Base-by-base conservation (phyloP, 163 green algal species). In the Chlorella variabilis region DNA sequence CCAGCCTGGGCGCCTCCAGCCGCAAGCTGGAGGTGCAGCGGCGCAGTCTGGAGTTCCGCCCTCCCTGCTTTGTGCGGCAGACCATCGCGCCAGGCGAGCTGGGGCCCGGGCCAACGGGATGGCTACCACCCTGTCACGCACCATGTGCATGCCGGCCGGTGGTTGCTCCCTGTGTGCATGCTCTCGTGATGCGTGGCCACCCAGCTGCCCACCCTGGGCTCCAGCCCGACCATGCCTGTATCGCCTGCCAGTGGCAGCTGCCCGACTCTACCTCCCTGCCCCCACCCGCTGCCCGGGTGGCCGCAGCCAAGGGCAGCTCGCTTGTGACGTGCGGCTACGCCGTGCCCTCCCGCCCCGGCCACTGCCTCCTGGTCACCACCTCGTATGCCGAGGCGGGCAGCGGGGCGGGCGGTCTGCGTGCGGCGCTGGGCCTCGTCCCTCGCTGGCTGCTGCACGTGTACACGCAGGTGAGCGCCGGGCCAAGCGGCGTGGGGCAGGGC, bases 41-140 rank as follows among this genome's bases (percentile, higher is more conserved):
- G 6, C 41, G 42, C 27, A 38, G 6, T 6, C 29, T 76, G 2
- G 45, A 38, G 3, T 62, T 76, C n/a, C 42, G 20, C 4, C 68
- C 68, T 27, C 68, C 68, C 68, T 76, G 68, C 68, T 76, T 61
- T 41, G 51, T 41, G 18, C 4, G 29, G 6, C 51, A 76, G 34
- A n/a, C 4, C 6, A n/a, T 76, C 42, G 31, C 45, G 1, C 15
- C 29, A 21, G 63, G 63, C 29, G n/a, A 2, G 59, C 21, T 34
- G n/a, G 59, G 29, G 8, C 6, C 5, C 29, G n/a, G 59, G 29
- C 4, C n/a, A 39, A 29, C 7, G 11, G 4, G 58, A 27, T 23
- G 58, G n/a, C n/a, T n/a, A n/a, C n/a, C n/a, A n/a, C n/a, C n/a
- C n/a, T n/a, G n/a, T n/a, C 58, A 66, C 20, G 58, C 58, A 66